Percentiles rank a stretch among this genome's conserved stretches.
These are phyloP conservation scores for Mucor saturninus DNA, from an alignment of 371 early-diverging fungal genomes.

Conservation along the genomic window DNA sequence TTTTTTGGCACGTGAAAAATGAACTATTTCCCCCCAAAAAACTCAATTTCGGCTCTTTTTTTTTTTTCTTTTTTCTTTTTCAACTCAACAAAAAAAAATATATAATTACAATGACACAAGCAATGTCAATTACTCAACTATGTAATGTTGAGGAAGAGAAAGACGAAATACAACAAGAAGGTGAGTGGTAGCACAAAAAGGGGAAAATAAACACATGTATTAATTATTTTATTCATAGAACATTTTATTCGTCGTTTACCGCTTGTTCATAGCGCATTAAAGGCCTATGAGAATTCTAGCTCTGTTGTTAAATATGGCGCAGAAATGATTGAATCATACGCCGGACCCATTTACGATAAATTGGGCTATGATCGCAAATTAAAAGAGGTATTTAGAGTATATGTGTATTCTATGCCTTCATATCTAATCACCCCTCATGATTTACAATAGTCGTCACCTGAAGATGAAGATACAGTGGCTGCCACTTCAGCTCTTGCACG, in stretches of 20 bases:
- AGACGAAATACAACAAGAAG: conserved; percentile 43
- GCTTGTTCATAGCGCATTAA: conserved; percentile 77
- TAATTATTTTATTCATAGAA: conserved; percentile 4
- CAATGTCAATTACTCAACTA: conserved; percentile 45
- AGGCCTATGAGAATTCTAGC: conserved; percentile 76
- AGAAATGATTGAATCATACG: conserved; percentile 80
- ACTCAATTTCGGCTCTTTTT: conserved; percentile 16
- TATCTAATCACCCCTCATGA: too few species aligned
- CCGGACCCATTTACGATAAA: conserved; percentile 49
- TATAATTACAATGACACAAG: conserved; percentile 15
- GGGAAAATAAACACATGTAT: neutral
- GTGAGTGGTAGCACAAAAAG: neutral
- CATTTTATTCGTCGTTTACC: conserved; percentile 79
- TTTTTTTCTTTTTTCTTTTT: conserved; percentile 14
- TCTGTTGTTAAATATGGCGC: conserved; percentile 66
- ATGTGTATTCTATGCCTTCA: neutral
- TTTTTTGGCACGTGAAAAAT: neutral
- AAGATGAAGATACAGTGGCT: conserved; percentile 42
- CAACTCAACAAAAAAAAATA: conserved; percentile 1
- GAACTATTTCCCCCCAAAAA: neutral
- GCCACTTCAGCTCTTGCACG: conserved; percentile 42
- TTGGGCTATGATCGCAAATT: conserved; percentile 34
- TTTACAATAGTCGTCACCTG: conserved; percentile 5
- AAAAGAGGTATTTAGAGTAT: conserved; percentile 20
- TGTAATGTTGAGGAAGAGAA: conserved; percentile 17